Evolutionary conservation across 169 alveolate genomes (phyloP).

Genomic region (Babesia caballi): DNA sequence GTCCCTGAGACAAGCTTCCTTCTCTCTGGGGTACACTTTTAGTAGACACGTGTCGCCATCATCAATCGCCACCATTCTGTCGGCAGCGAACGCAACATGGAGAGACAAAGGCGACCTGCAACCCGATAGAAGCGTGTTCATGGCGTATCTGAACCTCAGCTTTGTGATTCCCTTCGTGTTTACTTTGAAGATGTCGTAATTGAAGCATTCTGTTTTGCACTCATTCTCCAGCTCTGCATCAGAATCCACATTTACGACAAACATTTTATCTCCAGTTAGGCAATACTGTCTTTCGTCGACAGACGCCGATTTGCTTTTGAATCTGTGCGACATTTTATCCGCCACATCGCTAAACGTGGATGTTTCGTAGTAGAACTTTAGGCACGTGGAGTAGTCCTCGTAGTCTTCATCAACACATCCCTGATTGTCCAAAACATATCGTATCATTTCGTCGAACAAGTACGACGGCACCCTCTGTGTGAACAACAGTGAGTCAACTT

Average conservation of each 20-base stretch:
- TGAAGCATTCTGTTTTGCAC: constrained; percentile 11
- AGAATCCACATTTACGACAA: background rate
- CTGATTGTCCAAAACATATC: background rate
- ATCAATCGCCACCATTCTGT: constrained; percentile 1
- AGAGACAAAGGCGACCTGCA: constrained; percentile 36
- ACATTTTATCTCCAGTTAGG: constrained; percentile 1
- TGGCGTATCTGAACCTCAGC: constrained; percentile 33
- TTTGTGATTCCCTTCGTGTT: constrained; percentile 38
- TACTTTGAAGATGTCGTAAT: constrained; percentile 19
- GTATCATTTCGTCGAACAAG: constrained; percentile 25
- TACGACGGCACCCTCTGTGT: constrained; percentile 15
- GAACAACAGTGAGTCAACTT: constrained; percentile 28
- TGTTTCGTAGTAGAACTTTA: constrained; percentile 19
- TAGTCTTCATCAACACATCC: background rate
- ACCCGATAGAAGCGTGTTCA: constrained; percentile 16
- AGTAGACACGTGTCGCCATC: constrained; percentile 13
- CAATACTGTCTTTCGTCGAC: background rate
- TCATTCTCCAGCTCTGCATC: background rate
- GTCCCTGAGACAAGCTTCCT: constrained; percentile 14
- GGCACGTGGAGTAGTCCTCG: background rate
- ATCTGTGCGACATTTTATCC: background rate
- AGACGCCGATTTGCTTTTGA: background rate
- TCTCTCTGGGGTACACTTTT: constrained; percentile 14
- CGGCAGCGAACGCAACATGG: constrained; percentile 16
- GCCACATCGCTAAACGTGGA: constrained; percentile 16